phyloP scores from a whole-genome alignment of 1,284 basidiomycete genomes.

The Naganishia albida region DNA sequence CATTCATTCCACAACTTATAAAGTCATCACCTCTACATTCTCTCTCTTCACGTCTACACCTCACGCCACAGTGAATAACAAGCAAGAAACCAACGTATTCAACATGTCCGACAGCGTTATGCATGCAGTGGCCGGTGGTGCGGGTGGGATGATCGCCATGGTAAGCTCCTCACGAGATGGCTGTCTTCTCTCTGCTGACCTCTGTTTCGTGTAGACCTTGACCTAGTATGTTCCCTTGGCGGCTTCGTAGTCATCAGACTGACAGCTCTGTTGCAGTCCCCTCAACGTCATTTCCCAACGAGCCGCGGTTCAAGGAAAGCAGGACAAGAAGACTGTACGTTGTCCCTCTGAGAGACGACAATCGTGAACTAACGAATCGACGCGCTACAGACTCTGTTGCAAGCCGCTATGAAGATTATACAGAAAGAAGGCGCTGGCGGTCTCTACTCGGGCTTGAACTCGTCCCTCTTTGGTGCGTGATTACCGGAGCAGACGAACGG shows the following conservation, averaged over 20 bases:
- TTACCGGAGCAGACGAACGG: no score
- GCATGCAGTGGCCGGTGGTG: slow-evolving; percentile 84
- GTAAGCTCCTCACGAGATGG: slow-evolving; percentile 57
- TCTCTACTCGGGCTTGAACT: slow-evolving; percentile 83
- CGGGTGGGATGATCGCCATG: slow-evolving; percentile 90
- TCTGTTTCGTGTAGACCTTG: slow-evolving; percentile 40
- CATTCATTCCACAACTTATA: background rate
- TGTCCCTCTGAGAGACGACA: background rate
- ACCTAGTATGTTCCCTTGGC: slow-evolving; percentile 48
- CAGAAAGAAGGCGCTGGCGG: slow-evolving; percentile 81
- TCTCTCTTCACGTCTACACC: background rate
- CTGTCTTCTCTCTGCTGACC: slow-evolving; percentile 11
- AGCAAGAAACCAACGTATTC: background rate
- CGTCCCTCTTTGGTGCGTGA: slow-evolving; percentile 64
- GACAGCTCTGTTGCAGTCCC: slow-evolving; percentile 61
- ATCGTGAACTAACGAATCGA: slow-evolving; percentile 13
- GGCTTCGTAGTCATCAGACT: slow-evolving; percentile 2
- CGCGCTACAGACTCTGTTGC: slow-evolving; percentile 36
- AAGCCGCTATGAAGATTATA: slow-evolving; percentile 63
- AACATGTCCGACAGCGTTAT: slow-evolving; percentile 71
- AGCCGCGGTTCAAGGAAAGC: slow-evolving; percentile 85
- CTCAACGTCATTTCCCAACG: slow-evolving; percentile 89
- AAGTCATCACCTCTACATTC: slow-evolving; percentile 5
- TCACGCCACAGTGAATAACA: background rate
- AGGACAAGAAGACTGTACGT: slow-evolving; percentile 49